Conservation (phyloP, 371 early-diverging fungal genomes). For the Rhizopus arrhizus region DNA sequence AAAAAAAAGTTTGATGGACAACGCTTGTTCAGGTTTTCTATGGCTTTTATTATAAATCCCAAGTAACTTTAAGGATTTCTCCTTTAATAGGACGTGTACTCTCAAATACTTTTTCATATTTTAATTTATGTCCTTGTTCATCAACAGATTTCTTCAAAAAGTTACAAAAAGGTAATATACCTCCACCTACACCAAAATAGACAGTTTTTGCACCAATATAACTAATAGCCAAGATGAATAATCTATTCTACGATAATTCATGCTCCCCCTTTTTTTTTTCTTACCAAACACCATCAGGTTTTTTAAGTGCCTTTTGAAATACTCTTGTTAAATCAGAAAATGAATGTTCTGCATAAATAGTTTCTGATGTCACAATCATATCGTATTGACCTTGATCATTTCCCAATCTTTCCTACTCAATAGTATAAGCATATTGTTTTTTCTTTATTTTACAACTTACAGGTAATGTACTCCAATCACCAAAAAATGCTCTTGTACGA, state of each 20-base stretch:
- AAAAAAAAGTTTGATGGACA: too few relatives aligned
- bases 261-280: slow-evolving; percentile 16
- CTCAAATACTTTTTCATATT: slow-evolving; percentile 63
- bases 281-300: slow-evolving; percentile 73
- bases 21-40: too few relatives aligned
- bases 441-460: slow-evolving; percentile 21
- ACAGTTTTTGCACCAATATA: slow-evolving; percentile 90
- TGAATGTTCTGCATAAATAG: slow-evolving; percentile 81
- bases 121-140: slow-evolving; percentile 57
- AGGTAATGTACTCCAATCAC: slow-evolving; percentile 72
- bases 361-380: slow-evolving; percentile 90
- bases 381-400: slow-evolving; percentile 69
- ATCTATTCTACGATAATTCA: background rate
- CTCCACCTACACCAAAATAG: slow-evolving; percentile 91
- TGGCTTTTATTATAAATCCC: slow-evolving; percentile 37
- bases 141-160: slow-evolving; percentile 47
- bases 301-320: slow-evolving; percentile 65
- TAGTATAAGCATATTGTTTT: background rate
- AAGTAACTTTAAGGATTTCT: slow-evolving; percentile 75
- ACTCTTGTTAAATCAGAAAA: slow-evolving; percentile 61
- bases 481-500: slow-evolving; percentile 65
- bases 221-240: slow-evolving; percentile 32
- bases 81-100: slow-evolving; percentile 72
- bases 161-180: slow-evolving; percentile 70
- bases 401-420: slow-evolving; percentile 29